phyloP scores from a whole-genome alignment of 2,329 filamentous ascomycete genomes.

The Stemphylium lycopersici region DNA sequence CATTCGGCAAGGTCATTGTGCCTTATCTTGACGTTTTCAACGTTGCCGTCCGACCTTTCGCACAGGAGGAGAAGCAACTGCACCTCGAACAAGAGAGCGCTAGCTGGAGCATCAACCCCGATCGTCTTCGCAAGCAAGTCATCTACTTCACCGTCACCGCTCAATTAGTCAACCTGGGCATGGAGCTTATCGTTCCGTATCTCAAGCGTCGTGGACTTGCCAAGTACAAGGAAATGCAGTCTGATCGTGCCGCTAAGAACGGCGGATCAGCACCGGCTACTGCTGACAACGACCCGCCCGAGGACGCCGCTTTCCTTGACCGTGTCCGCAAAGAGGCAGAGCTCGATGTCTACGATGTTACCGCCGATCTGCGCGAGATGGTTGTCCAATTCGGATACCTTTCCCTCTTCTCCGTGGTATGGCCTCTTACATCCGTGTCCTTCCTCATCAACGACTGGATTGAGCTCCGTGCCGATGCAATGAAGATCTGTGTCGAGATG shows the following conservation, averaged over 20 bases:
- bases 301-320: slow-evolving; percentile 80
- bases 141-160: slow-evolving; percentile 96
- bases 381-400: slow-evolving; percentile 75
- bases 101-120: slow-evolving; percentile 81
- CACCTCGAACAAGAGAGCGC: slow-evolving; percentile 54
- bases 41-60: slow-evolving; percentile 74
- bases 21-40: slow-evolving; percentile 86
- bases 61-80: slow-evolving; percentile 74
- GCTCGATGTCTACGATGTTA: slow-evolving; percentile 85
- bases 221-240: slow-evolving; percentile 79
- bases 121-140: slow-evolving; percentile 84
- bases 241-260: slow-evolving; percentile 62
- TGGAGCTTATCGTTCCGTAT: slow-evolving; percentile 85
- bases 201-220: slow-evolving; percentile 78
- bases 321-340: slow-evolving; percentile 84
- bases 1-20: slow-evolving; percentile 82
- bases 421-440: slow-evolving; percentile 88
- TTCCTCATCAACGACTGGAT: slow-evolving; percentile 97
- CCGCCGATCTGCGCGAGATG: slow-evolving; percentile 81
- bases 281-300: slow-evolving; percentile 68
- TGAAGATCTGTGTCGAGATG: slow-evolving; percentile 91
- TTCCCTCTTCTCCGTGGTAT: slow-evolving; percentile 88
- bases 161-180: slow-evolving; percentile 83
- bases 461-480: slow-evolving; percentile 87
- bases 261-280: slow-evolving; percentile 58